Percentiles rank a stretch among this genome's conserved stretches.
Conservation (phyloP, 139 green algal genomes). For the Coelastrella sp. region DNA sequence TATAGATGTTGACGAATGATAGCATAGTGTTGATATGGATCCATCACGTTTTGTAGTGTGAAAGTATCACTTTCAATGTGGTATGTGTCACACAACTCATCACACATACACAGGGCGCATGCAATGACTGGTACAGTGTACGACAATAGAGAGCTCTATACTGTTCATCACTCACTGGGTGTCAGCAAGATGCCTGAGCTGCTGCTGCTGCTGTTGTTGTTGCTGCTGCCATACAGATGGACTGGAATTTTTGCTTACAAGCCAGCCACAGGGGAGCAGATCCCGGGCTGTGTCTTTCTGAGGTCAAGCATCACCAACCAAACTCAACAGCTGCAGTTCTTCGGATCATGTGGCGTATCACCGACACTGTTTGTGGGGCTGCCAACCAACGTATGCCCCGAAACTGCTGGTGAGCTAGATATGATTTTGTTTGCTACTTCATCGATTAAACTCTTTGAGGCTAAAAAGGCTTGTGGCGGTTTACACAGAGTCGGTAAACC, state of each 20-base stretch:
- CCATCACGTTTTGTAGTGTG: too few species aligned
- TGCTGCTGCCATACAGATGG: slow-evolving; percentile 26
- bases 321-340: not conserved
- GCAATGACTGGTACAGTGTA: not conserved
- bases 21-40: too few species aligned
- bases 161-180: not conserved
- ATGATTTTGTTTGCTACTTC: not conserved
- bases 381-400: slow-evolving; percentile 14
- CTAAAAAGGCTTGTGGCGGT: too few species aligned
- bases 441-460: too few species aligned
- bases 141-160: not conserved
- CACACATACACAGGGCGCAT: not conserved
- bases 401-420: not conserved
- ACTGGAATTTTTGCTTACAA: slow-evolving; percentile 37
- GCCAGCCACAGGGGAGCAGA: not conserved
- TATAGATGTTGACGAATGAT: too few species aligned
- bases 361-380: slow-evolving; percentile 8
- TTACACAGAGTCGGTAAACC: too few species aligned
- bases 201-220: not conserved
- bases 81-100: too few species aligned
- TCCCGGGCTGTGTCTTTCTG: slow-evolving; percentile 1
- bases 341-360: slow-evolving; percentile 32
- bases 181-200: not conserved
- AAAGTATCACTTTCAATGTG: too few species aligned
- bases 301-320: not conserved